Conservation (phyloP, 2,329 filamentous ascomycete species). For the Diaporthe nobilis region DNA sequence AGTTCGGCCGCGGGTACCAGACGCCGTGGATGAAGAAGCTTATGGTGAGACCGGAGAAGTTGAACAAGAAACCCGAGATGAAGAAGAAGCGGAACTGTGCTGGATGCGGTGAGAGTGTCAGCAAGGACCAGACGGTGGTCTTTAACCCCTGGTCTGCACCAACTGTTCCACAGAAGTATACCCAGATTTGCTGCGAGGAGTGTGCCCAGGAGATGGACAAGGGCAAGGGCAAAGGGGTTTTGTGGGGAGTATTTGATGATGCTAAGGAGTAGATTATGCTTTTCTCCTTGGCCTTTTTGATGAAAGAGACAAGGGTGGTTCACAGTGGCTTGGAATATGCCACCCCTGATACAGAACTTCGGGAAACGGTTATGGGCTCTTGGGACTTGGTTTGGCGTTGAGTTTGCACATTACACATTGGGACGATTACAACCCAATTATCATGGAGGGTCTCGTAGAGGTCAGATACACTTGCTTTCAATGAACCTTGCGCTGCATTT, state of each 20-base stretch:
- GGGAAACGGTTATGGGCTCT: neutral
- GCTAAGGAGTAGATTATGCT: neutral
- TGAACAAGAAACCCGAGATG: rapidly evolving
- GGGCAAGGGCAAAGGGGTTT: neutral
- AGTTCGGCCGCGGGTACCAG: neutral
- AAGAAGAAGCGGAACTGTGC: constrained; percentile 4
- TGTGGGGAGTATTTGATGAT: neutral
- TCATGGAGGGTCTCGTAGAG: neutral
- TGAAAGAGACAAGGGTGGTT: neutral
- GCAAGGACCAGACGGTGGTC: neutral
- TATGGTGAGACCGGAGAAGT: neutral
- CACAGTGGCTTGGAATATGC: neutral
- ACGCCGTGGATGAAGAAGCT: constrained; percentile 29
- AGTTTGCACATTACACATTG: neutral
- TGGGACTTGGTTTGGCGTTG: neutral
- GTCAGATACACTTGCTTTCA: neutral
- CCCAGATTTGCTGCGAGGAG: constrained; percentile 16
- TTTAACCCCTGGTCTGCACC: constrained; percentile 1
- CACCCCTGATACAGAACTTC: neutral
- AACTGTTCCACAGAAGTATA: neutral
- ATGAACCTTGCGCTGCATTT: neutral
- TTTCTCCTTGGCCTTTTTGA: neutral
- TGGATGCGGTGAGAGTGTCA: neutral
- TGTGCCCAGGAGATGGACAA: constrained; percentile 7
- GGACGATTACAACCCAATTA: neutral